phyloP scores from a whole-genome alignment of 83 land plant genomes.

The Picea abies region DNA sequence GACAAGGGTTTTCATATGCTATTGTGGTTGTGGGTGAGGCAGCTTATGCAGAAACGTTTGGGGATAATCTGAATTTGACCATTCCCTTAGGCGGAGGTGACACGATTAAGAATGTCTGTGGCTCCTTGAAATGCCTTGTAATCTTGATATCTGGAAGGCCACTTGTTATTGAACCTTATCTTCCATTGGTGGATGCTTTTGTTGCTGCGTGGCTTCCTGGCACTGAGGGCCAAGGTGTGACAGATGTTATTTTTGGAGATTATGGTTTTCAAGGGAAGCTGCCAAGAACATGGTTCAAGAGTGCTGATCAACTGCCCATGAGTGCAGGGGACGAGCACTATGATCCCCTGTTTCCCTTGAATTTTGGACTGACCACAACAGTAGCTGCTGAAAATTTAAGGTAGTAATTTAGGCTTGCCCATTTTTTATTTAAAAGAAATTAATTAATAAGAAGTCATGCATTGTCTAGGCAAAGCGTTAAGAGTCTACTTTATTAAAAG shows the following conservation, averaged over 20 bases:
- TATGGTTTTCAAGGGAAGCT: conserved; percentile 62
- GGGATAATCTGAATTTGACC: conserved; percentile 64
- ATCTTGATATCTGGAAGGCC: conserved; percentile 38
- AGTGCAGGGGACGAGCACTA: conserved; percentile 44
- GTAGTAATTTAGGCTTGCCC: no score
- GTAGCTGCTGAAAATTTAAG: no score
- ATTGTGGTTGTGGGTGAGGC: conserved; percentile 75
- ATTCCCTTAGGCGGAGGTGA: conserved; percentile 42
- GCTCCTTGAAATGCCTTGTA: conserved; percentile 31
- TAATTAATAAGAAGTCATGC: no score
- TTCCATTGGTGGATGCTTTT: conserved; percentile 31
- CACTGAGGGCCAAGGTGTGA: conserved; percentile 23
- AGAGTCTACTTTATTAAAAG: no score
- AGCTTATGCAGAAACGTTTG: conserved; percentile 65
- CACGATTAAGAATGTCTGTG: conserved; percentile 26
- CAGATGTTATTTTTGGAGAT: conserved; percentile 85
- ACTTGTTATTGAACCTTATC: conserved; percentile 34
- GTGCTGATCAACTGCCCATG: conserved; percentile 68
- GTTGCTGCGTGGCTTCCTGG: conserved; percentile 58
- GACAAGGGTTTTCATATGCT: conserved; percentile 49
- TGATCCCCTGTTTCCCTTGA: conserved; percentile 80
- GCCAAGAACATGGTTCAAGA: conserved; percentile 76
- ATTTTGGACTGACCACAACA: conserved; percentile 68
- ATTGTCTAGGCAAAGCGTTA: no score
- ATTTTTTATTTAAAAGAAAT: no score